Evolutionary conservation across 2,329 filamentous ascomycete genomes (phyloP), one percentile per base, ranked within the genome.

Genomic region (Diplocarpon mali): DNA sequence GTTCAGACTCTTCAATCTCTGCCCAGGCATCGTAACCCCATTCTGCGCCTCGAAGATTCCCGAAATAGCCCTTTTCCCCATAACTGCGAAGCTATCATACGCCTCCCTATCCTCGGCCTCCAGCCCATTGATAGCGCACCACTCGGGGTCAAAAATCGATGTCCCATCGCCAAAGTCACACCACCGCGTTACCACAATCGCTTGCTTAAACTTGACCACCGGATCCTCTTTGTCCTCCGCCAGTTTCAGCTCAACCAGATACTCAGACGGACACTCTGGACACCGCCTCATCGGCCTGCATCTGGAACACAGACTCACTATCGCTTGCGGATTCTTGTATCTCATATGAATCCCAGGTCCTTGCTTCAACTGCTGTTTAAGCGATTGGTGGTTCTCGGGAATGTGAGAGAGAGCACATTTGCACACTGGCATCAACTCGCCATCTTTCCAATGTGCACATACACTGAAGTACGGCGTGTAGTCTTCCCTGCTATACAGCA

Each of bases 381-480:
- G 67, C 60, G 27, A 66, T 62, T 42, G 64, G 55, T 60, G 34
- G 49, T 65, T 63, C 0, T 65, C 60, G 0, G 75, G 75, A 29
- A 80, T 70, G 51, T 80, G 76, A 10, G 62, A 63, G 10, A 80
- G 62, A 3, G 75, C 75, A 56, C 76, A 81, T 61, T 80, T 80
- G 53, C 73, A 76, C 29, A 74, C 62, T 13, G 70, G 66, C 65
- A 77, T 78, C 13, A 81, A 62, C 30, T 76, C 65, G 14, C 76
- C 76, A 49, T 80, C 72, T 14, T 69, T 67, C 76, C 76, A 81
- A 57, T 81, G 76, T 1, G 73, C 67, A 52, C 76, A 81, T 1
- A 70, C 72, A 10, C 72, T 76, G 60, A 80, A 80, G 57, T 73
- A 80, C 0, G 76, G 76, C 42, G 66, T 70, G 60, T 77, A 80